Percentiles rank a stretch among this genome's conserved stretches.
phyloP scores from a whole-genome alignment of 2,329 filamentous ascomycete genomes.

The Ascochyta pisi region DNA sequence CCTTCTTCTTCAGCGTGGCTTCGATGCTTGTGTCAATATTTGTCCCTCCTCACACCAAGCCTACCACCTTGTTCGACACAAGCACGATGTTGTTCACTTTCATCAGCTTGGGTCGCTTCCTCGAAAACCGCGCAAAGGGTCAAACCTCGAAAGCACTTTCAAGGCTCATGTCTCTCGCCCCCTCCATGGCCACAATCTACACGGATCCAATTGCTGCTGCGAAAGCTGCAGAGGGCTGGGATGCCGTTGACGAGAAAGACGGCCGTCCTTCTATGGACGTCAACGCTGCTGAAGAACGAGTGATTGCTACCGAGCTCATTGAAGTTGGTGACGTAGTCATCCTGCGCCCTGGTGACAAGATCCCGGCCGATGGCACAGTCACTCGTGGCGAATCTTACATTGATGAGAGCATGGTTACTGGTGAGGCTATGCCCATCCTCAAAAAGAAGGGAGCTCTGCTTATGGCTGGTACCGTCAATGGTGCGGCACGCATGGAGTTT shows the following conservation, averaged over 20 bases:
- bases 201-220: constrained; percentile 91
- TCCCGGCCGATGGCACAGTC: constrained; percentile 88
- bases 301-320: constrained; percentile 92
- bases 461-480: constrained; percentile 95
- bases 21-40: constrained; percentile 84
- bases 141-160: constrained; percentile 95
- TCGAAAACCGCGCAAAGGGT: constrained; percentile 94
- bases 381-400: constrained; percentile 91
- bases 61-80: constrained; percentile 92
- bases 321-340: constrained; percentile 94
- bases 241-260: constrained; percentile 55
- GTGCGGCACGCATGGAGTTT: constrained; percentile 89
- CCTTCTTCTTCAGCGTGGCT: constrained; percentile 93
- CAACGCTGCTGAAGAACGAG: constrained; percentile 76
- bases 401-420: constrained; percentile 98
- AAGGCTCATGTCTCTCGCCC: constrained; percentile 91
- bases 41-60: constrained; percentile 76
- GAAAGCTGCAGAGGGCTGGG: constrained; percentile 85
- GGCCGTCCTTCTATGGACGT: constrained; percentile 55
- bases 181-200: constrained; percentile 97
- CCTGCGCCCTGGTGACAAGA: constrained; percentile 92
- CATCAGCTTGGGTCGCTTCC: constrained; percentile 85
- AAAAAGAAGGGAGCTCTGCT: constrained; percentile 81
- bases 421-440: constrained; percentile 92
- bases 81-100: constrained; percentile 99